Conservation (phyloP, 495 filamentous ascomycete species). For the Parathielavia appendiculata region DNA sequence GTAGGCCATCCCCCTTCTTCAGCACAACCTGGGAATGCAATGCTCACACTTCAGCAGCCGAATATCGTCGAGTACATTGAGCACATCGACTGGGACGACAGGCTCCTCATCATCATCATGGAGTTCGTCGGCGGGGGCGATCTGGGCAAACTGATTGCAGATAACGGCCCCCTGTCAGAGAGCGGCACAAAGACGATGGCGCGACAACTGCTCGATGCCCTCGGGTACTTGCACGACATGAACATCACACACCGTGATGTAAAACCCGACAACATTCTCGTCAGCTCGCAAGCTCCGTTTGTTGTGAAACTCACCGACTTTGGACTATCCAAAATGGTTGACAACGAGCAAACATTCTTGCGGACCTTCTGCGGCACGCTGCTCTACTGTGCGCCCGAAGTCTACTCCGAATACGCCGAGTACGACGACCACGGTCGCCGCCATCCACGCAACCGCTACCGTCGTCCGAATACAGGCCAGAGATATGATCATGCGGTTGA, state of each 20-base stretch:
- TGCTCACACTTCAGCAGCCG: constrained; percentile 45
- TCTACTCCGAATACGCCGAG: constrained; percentile 77
- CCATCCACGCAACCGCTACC: constrained; percentile 36
- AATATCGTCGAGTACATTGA: constrained; percentile 91
- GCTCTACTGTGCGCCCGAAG: constrained; percentile 92
- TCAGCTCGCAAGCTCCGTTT: constrained; percentile 64
- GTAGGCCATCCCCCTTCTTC: constrained; percentile 46
- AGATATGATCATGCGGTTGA: constrained; percentile 87
- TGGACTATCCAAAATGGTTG: constrained; percentile 79
- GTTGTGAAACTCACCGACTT: constrained; percentile 92
- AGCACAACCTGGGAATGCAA: not conserved
- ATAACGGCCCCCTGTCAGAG: constrained; percentile 59
- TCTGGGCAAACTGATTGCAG: constrained; percentile 63
- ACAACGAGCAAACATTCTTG: constrained; percentile 81
- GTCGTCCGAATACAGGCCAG: constrained; percentile 36
- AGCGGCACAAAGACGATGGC: constrained; percentile 62
- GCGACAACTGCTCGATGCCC: constrained; percentile 69
- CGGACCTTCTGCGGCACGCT: constrained; percentile 96
- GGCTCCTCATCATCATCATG: constrained; percentile 90
- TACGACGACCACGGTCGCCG: constrained; percentile 47
- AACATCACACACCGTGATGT: constrained; percentile 95
- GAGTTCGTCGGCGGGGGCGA: constrained; percentile 85
- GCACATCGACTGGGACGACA: constrained; percentile 67
- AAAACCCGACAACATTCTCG: constrained; percentile 95
- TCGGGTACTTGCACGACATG: constrained; percentile 79